Evolutionary conservation across 305 asterid species (phyloP).

Genomic region (Solanum hybrid): DNA sequence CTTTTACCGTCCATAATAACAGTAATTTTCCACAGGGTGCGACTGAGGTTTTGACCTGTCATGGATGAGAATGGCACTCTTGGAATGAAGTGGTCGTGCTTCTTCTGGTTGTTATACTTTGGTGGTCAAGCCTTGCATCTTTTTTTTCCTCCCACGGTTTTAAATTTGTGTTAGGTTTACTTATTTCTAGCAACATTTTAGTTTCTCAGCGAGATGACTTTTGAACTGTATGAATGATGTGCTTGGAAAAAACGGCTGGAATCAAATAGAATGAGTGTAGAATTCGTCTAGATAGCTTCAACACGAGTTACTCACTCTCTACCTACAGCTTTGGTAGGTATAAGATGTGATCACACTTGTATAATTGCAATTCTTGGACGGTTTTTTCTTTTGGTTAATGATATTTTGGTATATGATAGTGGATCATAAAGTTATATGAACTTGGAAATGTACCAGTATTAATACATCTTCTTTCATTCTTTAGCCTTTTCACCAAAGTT

Average conservation of each 20-base stretch:
- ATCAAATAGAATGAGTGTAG: background rate
- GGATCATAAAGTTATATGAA: background rate
- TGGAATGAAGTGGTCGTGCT: background rate
- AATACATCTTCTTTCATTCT: slow-evolving; percentile 2
- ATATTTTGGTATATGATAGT: background rate
- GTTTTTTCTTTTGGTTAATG: background rate
- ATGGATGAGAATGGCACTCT: background rate
- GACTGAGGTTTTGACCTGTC: background rate
- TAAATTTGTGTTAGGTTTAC: slow-evolving; percentile 3
- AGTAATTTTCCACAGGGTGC: slow-evolving; percentile 2
- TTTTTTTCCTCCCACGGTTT: background rate
- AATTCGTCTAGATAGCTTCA: background rate
- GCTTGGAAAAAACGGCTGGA: slow-evolving; percentile 1
- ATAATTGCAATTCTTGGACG: slow-evolving; percentile 3
- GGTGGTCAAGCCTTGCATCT: background rate
- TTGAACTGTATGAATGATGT: slow-evolving; percentile 5
- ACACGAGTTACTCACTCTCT: background rate
- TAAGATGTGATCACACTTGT: slow-evolving; percentile 6
- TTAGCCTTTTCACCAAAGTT: background rate
- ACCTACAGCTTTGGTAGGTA: background rate
- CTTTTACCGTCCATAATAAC: background rate
- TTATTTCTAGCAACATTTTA: slow-evolving; percentile 3
- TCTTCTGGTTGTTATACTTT: background rate
- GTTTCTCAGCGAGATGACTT: background rate
- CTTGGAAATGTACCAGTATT: background rate